These are phyloP conservation scores for Trichoderma aggressivum DNA, from an alignment of 2,329 filamentous ascomycete genomes.

Conservation along the genomic window DNA sequence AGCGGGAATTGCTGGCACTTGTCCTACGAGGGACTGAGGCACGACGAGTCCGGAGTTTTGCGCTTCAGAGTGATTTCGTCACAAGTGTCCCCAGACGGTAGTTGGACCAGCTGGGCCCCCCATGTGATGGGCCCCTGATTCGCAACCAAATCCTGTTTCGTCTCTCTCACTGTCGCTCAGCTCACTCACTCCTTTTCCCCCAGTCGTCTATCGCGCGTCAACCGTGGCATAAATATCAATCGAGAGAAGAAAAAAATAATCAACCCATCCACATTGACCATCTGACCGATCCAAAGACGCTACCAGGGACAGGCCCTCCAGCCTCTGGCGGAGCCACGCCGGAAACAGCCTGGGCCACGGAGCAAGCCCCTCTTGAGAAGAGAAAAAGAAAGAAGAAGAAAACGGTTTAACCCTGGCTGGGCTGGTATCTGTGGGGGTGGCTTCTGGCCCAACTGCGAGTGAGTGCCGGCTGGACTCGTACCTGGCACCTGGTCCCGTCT, in stretches of 20 bases:
- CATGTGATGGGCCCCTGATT: neutral
- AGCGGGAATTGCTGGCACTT: neutral
- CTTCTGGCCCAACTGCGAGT: conserved; percentile 1
- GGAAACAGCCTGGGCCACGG: neutral
- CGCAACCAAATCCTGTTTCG: neutral
- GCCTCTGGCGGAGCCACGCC: neutral
- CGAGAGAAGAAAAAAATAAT: neutral
- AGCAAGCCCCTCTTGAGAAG: neutral
- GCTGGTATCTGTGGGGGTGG: conserved; percentile 17
- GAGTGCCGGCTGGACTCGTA: conserved; percentile 15
- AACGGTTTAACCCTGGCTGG: neutral
- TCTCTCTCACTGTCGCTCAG: neutral
- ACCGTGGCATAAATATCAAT: neutral
- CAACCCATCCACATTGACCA: neutral
- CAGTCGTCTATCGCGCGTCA: conserved; percentile 15
- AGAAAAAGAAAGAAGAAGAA: neutral
- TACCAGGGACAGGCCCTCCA: conserved; percentile 11
- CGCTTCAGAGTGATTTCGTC: neutral
- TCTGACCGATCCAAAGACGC: conserved; percentile 15
- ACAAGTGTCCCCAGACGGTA: neutral
- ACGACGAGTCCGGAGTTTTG: neutral
- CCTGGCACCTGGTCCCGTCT: neutral
- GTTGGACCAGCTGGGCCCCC: neutral
- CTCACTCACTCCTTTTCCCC: neutral
- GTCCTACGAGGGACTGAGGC: neutral